Percentiles rank a stretch among this genome's conserved stretches.
These are phyloP conservation scores for Penicillium fuscoglaucum DNA, from an alignment of 2,329 filamentous ascomycete genomes.

Conservation along the genomic window DNA sequence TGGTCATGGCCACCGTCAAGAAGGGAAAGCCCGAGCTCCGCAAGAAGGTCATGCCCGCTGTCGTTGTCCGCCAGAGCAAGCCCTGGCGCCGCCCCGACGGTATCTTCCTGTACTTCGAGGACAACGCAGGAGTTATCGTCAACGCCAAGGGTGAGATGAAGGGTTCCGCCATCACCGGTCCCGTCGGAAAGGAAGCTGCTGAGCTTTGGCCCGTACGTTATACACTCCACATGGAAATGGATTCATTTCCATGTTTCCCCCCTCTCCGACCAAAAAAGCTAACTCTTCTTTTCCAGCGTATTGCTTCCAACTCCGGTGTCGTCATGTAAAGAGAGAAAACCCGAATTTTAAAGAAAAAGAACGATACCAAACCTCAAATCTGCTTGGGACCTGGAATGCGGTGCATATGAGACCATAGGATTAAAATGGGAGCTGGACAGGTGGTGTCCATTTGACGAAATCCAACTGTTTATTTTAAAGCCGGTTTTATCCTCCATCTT, in stretches of 20 bases:
- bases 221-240: neutral
- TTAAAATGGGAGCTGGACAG: conserved; percentile 19
- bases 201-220: conserved; percentile 94
- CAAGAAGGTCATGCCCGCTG: conserved; percentile 99
- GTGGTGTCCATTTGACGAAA: conserved; percentile 27
- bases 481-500: conserved; percentile 26
- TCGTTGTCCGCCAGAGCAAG: conserved; percentile 98
- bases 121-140: conserved; percentile 99
- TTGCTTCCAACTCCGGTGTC: conserved; percentile 99
- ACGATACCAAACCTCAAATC: conserved; percentile 32
- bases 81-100: conserved; percentile 98
- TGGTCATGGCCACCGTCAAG: conserved; percentile 99
- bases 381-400: conserved; percentile 27
- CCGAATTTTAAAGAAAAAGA: conserved; percentile 31
- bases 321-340: conserved; percentile 78
- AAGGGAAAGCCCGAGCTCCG: conserved; percentile 99
- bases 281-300: conserved; percentile 66
- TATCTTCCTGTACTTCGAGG: conserved; percentile 99
- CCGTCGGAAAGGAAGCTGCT: conserved; percentile 99
- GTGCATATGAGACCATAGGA: conserved; percentile 31
- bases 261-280: neutral
- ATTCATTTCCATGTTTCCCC: neutral
- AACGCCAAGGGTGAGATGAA: conserved; percentile 99
- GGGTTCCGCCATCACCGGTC: conserved; percentile 98
- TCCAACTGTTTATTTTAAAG: conserved; percentile 30